phyloP scores from a whole-genome alignment of 2,329 filamentous ascomycete genomes.

The Phaeosphaeria sp. region DNA sequence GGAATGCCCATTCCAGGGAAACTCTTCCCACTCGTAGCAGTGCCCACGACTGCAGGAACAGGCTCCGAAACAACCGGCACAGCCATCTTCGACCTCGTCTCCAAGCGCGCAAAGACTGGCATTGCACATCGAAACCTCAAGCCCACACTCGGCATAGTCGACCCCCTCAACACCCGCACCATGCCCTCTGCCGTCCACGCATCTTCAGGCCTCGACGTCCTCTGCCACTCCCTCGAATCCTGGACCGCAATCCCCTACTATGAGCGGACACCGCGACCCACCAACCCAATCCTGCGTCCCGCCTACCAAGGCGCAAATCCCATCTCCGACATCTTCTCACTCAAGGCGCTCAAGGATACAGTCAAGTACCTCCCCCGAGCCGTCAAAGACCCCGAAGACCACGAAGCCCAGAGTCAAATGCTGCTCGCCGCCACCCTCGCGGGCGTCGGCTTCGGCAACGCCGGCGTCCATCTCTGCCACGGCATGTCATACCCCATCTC shows the following conservation, averaged over 20 bases:
- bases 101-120: slow-evolving; percentile 90
- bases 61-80: slow-evolving; percentile 96
- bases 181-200: slow-evolving; percentile 97
- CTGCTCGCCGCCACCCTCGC: slow-evolving; percentile 91
- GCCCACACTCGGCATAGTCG: slow-evolving; percentile 87
- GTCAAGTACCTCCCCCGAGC: slow-evolving; percentile 92
- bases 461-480: slow-evolving; percentile 88
- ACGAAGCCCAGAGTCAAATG: slow-evolving; percentile 95
- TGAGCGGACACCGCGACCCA: slow-evolving; percentile 81
- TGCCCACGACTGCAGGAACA: slow-evolving; percentile 86
- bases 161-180: slow-evolving; percentile 88
- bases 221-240: slow-evolving; percentile 93
- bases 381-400: slow-evolving; percentile 85
- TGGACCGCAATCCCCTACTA: slow-evolving; percentile 98
- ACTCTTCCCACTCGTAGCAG: slow-evolving; percentile 78
- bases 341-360: slow-evolving; percentile 81
- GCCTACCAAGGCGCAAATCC: slow-evolving; percentile 98
- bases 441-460: slow-evolving; percentile 96
- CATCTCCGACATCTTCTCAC: slow-evolving; percentile 95
- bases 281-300: slow-evolving; percentile 88
- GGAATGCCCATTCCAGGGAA: slow-evolving; percentile 76
- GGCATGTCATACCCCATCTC: slow-evolving; percentile 99
- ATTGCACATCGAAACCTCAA: slow-evolving; percentile 96
- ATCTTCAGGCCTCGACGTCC: slow-evolving; percentile 87
- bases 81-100: slow-evolving; percentile 94